Evolutionary conservation across 257 asterid species (phyloP).

Genomic region (Lavandula angustifolia): DNA sequence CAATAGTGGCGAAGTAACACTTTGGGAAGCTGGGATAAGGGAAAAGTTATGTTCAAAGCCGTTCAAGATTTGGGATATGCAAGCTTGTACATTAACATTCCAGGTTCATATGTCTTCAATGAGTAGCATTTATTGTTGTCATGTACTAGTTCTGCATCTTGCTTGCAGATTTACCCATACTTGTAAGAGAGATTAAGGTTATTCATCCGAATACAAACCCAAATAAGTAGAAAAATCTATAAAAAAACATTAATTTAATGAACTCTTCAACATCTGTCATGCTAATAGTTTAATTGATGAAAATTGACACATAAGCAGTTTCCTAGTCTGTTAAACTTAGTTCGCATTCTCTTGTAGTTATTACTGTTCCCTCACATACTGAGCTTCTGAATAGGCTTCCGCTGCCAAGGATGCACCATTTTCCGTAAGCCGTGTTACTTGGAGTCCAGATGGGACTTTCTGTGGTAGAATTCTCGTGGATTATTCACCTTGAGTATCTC

Average conservation of each 20-base stretch:
- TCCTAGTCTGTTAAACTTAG: constrained; percentile 9
- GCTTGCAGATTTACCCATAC: neutral
- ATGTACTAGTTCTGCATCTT: constrained; percentile 1
- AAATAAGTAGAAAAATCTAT: no score
- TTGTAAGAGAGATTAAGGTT: no score
- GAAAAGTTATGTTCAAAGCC: constrained; percentile 82
- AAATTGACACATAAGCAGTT: constrained; percentile 18
- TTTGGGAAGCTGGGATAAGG: constrained; percentile 87
- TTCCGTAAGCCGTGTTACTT: constrained; percentile 81
- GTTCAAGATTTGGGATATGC: constrained; percentile 87
- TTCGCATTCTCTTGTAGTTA: neutral
- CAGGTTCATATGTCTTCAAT: constrained; percentile 56
- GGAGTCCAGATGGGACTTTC: constrained; percentile 94
- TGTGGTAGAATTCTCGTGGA: constrained; percentile 56
- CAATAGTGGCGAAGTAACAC: constrained; percentile 79
- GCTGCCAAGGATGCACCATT: constrained; percentile 86
- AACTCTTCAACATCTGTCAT: neutral
- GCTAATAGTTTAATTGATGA: neutral
- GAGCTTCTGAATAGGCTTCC: constrained; percentile 68
- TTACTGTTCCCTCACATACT: constrained; percentile 31
- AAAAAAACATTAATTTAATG: no score
- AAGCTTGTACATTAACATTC: constrained; percentile 65
- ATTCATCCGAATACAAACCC: no score
- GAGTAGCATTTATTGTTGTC: constrained; percentile 1
- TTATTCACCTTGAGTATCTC: constrained; percentile 7